These are phyloP conservation scores for Candida loeiensis DNA, from an alignment of 805 yeast genomes.

Conservation along the genomic window DNA sequence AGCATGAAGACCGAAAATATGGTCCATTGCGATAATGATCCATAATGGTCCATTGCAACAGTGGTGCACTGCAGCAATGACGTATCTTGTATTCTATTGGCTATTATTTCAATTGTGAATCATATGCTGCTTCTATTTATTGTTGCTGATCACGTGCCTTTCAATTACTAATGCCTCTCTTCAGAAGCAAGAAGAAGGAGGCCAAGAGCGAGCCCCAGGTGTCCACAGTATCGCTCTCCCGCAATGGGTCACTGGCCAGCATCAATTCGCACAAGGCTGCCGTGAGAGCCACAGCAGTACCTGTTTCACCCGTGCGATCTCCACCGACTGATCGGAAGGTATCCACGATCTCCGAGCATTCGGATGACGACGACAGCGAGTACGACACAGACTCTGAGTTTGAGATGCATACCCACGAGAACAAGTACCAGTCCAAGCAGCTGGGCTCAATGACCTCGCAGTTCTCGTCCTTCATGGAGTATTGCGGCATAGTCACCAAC, in stretches of 20 bases:
- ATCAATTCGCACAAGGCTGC: too few species aligned
- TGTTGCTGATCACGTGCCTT: background rate
- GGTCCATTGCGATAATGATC: too few species aligned
- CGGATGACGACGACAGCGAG: constrained; percentile 11
- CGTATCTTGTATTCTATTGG: too few species aligned
- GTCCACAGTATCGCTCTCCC: background rate
- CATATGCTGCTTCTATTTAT: too few species aligned
- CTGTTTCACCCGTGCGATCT: background rate
- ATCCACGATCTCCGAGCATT: constrained; percentile 28
- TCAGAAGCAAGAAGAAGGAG: constrained; percentile 11
- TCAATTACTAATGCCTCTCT: constrained; percentile 9
- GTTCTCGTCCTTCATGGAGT: constrained; percentile 30
- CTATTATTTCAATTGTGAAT: too few species aligned
- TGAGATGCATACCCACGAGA: constrained; percentile 28
- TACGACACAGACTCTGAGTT: constrained; percentile 15
- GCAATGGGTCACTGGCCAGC: background rate
- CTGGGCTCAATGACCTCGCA: constrained; percentile 19
- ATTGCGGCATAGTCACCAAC: constrained; percentile 27
- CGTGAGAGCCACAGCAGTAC: constrained; percentile 1
- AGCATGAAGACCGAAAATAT: background rate
- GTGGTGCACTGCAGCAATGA: too few species aligned
- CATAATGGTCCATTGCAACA: too few species aligned
- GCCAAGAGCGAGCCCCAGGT: background rate
- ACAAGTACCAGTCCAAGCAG: constrained; percentile 16
- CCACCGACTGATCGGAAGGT: constrained; percentile 7